Conservation (phyloP, 2,329 filamentous ascomycete genomes). For the Fusarium brevicatenulatum region DNA sequence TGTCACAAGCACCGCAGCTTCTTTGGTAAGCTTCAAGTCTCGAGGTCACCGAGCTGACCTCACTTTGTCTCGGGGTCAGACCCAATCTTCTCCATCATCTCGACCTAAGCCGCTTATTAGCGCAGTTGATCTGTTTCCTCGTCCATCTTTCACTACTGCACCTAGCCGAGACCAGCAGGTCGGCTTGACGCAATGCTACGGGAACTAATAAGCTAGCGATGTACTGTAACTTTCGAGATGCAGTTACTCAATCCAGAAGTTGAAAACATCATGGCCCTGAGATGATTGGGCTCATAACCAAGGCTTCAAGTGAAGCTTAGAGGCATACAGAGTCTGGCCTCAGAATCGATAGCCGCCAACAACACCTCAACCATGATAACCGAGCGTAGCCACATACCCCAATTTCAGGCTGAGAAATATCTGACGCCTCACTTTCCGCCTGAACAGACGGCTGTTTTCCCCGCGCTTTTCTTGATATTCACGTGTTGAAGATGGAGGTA, state of each 20-base stretch:
- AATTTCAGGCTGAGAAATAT: conserved; percentile 7
- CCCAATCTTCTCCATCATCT: conserved; percentile 22
- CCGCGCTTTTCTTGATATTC: conserved; percentile 4
- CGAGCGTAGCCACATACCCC: conserved; percentile 8
- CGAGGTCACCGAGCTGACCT: conserved; percentile 35
- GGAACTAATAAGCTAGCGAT: conserved; percentile 22
- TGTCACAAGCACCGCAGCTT: conserved; percentile 6
- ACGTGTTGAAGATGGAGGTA: conserved; percentile 6
- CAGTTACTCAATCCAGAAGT: conserved; percentile 17
- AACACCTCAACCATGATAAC: not conserved
- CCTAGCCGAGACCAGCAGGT: conserved; percentile 42
- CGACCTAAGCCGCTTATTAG: conserved; percentile 26
- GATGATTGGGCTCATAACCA: conserved; percentile 15
- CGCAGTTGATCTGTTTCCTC: conserved; percentile 38
- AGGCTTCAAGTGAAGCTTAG: not conserved
- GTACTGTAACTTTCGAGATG: conserved; percentile 4
- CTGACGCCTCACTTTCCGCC: conserved; percentile 34
- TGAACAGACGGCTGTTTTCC: conserved; percentile 4
- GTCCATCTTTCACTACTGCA: conserved; percentile 33
- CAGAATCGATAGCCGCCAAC: conserved; percentile 23
- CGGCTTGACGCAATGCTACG: conserved; percentile 41
- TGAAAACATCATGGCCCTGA: conserved; percentile 24
- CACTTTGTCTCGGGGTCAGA: conserved; percentile 30
- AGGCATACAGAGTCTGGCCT: conserved; percentile 31
- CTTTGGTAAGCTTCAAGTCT: conserved; percentile 20